Conservation (phyloP, 805 yeast genomes). For the Monosporozyma aquatica region DNA sequence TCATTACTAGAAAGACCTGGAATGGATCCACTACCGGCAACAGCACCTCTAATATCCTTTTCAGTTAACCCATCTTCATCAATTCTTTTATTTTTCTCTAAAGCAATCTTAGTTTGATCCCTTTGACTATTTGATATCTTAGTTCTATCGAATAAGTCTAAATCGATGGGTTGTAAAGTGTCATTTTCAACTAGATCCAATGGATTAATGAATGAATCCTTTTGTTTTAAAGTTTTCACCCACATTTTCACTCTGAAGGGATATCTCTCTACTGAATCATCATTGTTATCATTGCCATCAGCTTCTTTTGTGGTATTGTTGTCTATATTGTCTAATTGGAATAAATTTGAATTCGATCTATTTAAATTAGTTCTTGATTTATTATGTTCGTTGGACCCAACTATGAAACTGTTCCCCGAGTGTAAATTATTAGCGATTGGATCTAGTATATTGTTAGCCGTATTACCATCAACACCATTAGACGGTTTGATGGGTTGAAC, state of each 20-base stretch:
- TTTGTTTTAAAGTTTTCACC: constrained; percentile 12
- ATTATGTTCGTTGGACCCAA: neutral
- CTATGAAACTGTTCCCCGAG: neutral
- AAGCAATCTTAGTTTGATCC: constrained; percentile 9
- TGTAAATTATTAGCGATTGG: neutral
- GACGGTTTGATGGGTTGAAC: constrained; percentile 18
- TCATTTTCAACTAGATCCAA: neutral
- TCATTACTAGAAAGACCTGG: constrained; percentile 34
- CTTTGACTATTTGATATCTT: constrained; percentile 3
- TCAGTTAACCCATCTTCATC: constrained; percentile 31
- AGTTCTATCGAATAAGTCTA: constrained; percentile 31
- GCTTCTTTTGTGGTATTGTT: neutral
- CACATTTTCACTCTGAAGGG: constrained; percentile 22
- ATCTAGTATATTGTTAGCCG: constrained; percentile 7
- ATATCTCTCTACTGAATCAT: constrained; percentile 11
- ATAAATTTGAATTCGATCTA: constrained; percentile 1
- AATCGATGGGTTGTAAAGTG: constrained; percentile 27
- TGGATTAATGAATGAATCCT: constrained; percentile 1
- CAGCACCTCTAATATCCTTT: constrained; percentile 48
- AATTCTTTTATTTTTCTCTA: constrained; percentile 1
- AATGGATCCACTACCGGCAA: constrained; percentile 37
- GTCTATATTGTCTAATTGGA: constrained; percentile 1
- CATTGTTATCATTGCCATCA: neutral
- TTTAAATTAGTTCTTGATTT: neutral
- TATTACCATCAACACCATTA: constrained; percentile 1